Evolutionary conservation across 2,329 filamentous ascomycete genomes (phyloP), one percentile per base, ranked within the genome.

Genomic region (Fusarium sp.): DNA sequence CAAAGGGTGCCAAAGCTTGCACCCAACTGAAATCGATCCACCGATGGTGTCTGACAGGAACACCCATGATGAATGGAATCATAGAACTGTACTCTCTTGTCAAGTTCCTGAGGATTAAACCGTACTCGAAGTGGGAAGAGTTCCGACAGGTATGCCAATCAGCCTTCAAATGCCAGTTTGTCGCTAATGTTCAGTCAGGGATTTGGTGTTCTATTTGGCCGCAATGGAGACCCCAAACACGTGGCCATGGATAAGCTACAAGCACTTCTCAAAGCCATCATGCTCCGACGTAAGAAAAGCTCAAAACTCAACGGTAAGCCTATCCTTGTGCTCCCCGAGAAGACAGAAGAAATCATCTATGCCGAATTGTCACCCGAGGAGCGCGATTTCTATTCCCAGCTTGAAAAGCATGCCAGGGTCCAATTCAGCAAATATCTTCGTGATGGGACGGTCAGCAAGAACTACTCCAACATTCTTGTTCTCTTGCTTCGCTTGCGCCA

Each of bases 31-130:
- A 86, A 45, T 91, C 94, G 2, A 87, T 89, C 25, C 93, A 93
- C 46, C 87, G 92, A 73, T 97, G 94, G 94, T 91, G 91, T 5
- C 82, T 96, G 27, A 94, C 92, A 0, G 94, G 93, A 59, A 96
- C 94, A 0, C 94, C 94, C 0, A 95, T 97, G 86, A 96, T 96
- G 92, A 97, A 97, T 75, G 90, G 87, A 18, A 89, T 95, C 6
- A 85, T 88, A 29, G 95, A 98, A 76, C 84, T 97, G 7, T 94
- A 89, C 76, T 93, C 94, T 2, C 83, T 97, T 25, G 85, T 97
- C 48, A 87, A 89, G 5, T 98, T 97, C 77, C 85, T 97, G 21
- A 86, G 87, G 5, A 95, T 97, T 77, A 87, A 87, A 66, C 94
- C 94, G 5, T 97, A 96, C 80, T 89, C 88, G 74, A 84, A 88